Evolutionary conservation across 371 early-diverging fungal species (phyloP).

Genomic region (Mortierella sp.): DNA sequence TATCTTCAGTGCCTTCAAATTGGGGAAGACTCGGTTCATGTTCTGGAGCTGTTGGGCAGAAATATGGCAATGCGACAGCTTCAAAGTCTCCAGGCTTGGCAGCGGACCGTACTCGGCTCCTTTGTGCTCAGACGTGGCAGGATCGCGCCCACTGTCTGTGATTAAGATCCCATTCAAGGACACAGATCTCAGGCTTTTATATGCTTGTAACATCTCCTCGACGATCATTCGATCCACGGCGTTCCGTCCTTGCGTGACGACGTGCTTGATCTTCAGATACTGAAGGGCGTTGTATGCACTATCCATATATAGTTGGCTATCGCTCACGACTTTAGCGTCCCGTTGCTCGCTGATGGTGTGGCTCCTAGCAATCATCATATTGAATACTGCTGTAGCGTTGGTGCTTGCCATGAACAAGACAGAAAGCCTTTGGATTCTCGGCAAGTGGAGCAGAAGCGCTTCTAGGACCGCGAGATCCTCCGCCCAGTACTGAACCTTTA

Average conservation of each 20-base stretch:
- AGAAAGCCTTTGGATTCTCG: conserved; percentile 4
- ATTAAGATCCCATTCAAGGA: background rate
- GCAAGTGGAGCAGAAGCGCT: background rate
- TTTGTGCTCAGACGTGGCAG: background rate
- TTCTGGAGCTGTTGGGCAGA: background rate
- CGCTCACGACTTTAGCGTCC: too few species aligned
- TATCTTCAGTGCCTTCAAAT: background rate
- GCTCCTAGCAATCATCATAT: conserved; percentile 4
- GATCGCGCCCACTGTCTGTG: background rate
- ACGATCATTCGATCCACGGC: background rate
- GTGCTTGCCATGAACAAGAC: conserved; percentile 4
- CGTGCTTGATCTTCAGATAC: too few species aligned
- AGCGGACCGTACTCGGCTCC: background rate
- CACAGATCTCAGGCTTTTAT: background rate
- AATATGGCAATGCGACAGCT: conserved; percentile 1
- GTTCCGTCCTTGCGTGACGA: too few species aligned
- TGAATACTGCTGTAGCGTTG: background rate
- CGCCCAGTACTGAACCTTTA: conserved; percentile 15
- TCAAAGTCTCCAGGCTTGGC: conserved; percentile 5
- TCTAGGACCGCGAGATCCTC: conserved; percentile 4
- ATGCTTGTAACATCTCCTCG: background rate
- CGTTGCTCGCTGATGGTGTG: background rate
- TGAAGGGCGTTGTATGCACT: background rate
- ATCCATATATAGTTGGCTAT: background rate
- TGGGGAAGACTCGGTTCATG: conserved; percentile 8